Evolutionary conservation across 139 green algal species (phyloP), one percentile per base, ranked within the genome.

Genomic region (Monoraphidium neglectum): DNA sequence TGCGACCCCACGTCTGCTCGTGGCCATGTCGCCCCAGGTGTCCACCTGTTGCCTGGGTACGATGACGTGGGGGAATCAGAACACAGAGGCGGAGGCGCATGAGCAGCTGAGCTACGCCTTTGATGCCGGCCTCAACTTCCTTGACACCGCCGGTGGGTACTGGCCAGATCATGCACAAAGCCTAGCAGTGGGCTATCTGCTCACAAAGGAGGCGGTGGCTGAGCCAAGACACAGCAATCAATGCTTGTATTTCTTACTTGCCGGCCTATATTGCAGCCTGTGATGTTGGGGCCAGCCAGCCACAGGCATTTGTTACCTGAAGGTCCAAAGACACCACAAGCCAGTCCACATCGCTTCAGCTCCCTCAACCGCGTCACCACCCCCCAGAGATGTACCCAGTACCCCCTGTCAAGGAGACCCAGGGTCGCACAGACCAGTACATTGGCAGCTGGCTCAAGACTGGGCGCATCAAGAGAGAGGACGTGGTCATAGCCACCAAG

Each of bases 401-500:
- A 4, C 89, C 87, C 3, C 84, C 87, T 2, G 62, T 60, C 1
- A 40, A 63, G 28, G 71, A 83, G 5, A 96, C 89, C 15, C 83
- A 93, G 76, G 94, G 94, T 18, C 51, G 53, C 21, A 98, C 94
- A 23, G 94, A 98, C 76, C 74, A 71, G 28, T 94, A 92, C 83
- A 95, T 98, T 37, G 89, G 82, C 30, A 89, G 47, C 6, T 98
- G 94, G 94, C 76, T 98, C 43, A 91, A 92, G 72, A 70, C 38
- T 8, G 43, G 8, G 56, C 35, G 47, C 21, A 51, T 83, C 23
- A 84, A 83, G 61, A 77, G 94, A 6, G 87, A 96, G 21, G 75
- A 92, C 2, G 67, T 97, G 2, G 74, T 97, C n/a, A 70, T 98
- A 1, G 91, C 91, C 24, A 93, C 90, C 56, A 98, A 98, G 90